These are phyloP conservation scores for Pseudocercospora fuligena DNA, from an alignment of 2,329 filamentous ascomycete genomes.

Conservation along the genomic window DNA sequence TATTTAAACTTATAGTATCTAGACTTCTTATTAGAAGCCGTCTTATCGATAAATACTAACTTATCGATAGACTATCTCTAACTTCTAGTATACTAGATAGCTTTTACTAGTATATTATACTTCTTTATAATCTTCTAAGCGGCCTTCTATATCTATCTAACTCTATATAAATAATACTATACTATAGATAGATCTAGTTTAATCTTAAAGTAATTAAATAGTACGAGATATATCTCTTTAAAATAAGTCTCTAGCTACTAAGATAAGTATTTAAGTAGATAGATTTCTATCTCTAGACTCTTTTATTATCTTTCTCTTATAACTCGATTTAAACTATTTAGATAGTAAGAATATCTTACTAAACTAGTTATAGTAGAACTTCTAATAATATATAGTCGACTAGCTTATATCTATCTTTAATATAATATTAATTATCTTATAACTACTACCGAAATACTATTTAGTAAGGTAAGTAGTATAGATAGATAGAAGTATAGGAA, in stretches of 20 bases:
- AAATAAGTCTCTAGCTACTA: background rate
- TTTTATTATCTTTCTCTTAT: background rate
- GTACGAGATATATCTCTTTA: background rate
- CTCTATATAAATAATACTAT: background rate
- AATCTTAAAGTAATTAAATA: background rate
- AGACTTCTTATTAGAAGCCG: background rate
- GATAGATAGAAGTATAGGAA: background rate
- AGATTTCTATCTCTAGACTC: background rate
- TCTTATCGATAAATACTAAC: constrained; percentile 8
- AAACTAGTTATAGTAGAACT: background rate
- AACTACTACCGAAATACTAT: background rate
- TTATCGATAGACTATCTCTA: background rate
- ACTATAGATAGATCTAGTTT: background rate
- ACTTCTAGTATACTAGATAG: background rate
- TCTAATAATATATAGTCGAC: background rate
- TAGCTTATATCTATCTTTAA: background rate
- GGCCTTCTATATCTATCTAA: background rate
- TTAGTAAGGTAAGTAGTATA: background rate
- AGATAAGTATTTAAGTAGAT: background rate
- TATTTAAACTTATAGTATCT: constrained; percentile 1
- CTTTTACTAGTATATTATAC: background rate
- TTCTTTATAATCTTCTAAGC: background rate
- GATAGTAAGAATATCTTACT: background rate
- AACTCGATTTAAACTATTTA: background rate
- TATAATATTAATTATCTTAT: background rate